Conservation (phyloP, 306 rosid genomes). For the Cyclanthera cordifolia region DNA sequence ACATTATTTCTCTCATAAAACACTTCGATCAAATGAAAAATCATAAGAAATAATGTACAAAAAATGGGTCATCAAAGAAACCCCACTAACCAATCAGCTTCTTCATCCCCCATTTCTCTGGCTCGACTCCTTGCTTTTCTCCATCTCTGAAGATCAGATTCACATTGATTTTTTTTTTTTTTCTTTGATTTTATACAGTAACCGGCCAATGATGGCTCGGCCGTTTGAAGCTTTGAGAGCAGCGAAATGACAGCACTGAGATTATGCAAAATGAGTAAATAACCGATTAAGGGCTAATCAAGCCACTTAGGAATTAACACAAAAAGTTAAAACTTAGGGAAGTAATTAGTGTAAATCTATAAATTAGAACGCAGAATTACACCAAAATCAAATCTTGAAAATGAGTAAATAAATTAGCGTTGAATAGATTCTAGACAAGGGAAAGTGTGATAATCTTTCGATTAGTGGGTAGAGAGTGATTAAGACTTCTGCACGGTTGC, state of each 20-base stretch:
- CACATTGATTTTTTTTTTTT: slow-evolving; percentile 8
- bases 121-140: no score
- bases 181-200: background rate
- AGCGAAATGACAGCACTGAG: slow-evolving; percentile 15
- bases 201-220: slow-evolving; percentile 21
- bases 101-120: background rate
- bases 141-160: slow-evolving; percentile 5
- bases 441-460: slow-evolving; percentile 26
- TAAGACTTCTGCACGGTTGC: slow-evolving; percentile 2
- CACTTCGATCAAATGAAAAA: slow-evolving; percentile 23
- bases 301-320: slow-evolving; percentile 1
- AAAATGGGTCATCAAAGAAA: slow-evolving; percentile 18
- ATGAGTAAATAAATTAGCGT: background rate
- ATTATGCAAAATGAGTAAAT: slow-evolving; percentile 10
- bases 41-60: slow-evolving; percentile 26
- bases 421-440: slow-evolving; percentile 12
- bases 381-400: background rate
- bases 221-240: slow-evolving; percentile 8
- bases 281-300: background rate
- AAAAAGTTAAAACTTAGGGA: background rate
- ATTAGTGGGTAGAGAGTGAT: slow-evolving; percentile 10
- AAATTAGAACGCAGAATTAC: background rate
- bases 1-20: background rate
- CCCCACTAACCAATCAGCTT: slow-evolving; percentile 24
- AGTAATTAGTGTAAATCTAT: background rate